phyloP scores from a whole-genome alignment of 768 basidiomycete species.

The Butyriboletus loyo region DNA sequence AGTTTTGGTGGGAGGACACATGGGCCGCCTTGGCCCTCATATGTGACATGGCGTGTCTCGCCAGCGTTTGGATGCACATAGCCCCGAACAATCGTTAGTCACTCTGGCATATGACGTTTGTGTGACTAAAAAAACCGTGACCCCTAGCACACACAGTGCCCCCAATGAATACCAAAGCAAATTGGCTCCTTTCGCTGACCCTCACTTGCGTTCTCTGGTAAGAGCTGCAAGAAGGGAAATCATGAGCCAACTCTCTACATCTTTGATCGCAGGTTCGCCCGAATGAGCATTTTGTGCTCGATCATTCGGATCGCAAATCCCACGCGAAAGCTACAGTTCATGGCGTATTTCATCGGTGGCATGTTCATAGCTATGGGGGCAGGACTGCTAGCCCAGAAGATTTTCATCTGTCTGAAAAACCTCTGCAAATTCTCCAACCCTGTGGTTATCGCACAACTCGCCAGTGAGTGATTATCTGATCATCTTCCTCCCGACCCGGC shows the following conservation, averaged over 20 bases:
- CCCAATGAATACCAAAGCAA: neutral
- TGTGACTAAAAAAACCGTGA: neutral
- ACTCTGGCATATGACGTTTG: neutral
- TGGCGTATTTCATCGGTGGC: conserved; percentile 14
- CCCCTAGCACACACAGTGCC: neutral
- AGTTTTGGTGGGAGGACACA: conserved; percentile 27
- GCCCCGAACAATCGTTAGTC: conserved; percentile 7
- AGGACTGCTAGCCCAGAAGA: conserved; percentile 18
- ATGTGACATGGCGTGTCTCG: conserved; percentile 19
- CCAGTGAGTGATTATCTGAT: conserved; percentile 16
- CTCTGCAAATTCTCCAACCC: neutral
- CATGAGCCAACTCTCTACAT: neutral
- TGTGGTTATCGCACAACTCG: conserved; percentile 22
- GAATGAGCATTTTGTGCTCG: conserved; percentile 29
- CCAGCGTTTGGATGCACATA: conserved; percentile 18
- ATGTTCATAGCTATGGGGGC: conserved; percentile 15
- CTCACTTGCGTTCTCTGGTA: conserved; percentile 23
- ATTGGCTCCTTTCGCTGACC: conserved; percentile 20
- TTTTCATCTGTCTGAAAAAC: conserved; percentile 8
- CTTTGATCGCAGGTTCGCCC: conserved; percentile 17
- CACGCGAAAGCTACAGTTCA: conserved; percentile 1
- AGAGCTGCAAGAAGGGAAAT: neutral
- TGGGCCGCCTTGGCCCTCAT: conserved; percentile 26
- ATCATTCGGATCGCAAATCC: conserved; percentile 22
- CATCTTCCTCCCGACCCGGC: neutral